phyloP scores from a whole-genome alignment of 164 flowering plant genomes.

The Stephania cephalantha region DNA sequence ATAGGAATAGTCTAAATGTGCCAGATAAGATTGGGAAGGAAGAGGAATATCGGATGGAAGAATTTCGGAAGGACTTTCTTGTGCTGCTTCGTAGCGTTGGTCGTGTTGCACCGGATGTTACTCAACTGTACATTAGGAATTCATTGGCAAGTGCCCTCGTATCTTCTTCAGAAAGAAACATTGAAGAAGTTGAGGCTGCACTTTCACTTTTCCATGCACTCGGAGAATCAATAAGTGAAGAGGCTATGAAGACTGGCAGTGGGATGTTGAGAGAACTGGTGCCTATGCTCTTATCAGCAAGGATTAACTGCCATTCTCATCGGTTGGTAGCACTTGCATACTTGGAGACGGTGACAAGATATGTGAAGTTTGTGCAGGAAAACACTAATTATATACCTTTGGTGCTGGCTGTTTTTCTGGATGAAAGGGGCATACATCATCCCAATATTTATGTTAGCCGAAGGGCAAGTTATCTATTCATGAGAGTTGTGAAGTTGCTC shows the following conservation, averaged over 20 bases:
- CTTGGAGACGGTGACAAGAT: constrained; percentile 81
- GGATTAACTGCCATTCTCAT: constrained; percentile 79
- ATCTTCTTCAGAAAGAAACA: constrained; percentile 52
- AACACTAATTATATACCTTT: constrained; percentile 64
- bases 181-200: constrained; percentile 95
- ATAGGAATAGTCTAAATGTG: constrained; percentile 61
- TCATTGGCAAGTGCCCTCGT: constrained; percentile 55
- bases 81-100: constrained; percentile 77
- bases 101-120: constrained; percentile 87
- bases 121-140: constrained; percentile 72
- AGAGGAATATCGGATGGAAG: constrained; percentile 89
- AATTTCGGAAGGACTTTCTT: constrained; percentile 78
- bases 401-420: constrained; percentile 76
- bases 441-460: constrained; percentile 72
- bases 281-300: constrained; percentile 69
- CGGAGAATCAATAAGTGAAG: constrained; percentile 86
- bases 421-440: constrained; percentile 93
- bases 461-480: constrained; percentile 93
- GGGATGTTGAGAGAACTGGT: constrained; percentile 69
- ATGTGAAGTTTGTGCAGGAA: constrained; percentile 74
- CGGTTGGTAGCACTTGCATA: constrained; percentile 86
- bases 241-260: constrained; percentile 57
- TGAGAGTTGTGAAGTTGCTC: constrained; percentile 81
- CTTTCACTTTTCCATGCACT: constrained; percentile 78
- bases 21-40: constrained; percentile 82